Evolutionary conservation across 2,329 filamentous ascomycete species (phyloP).

Genomic region (Myriosclerotinia scirpicola): DNA sequence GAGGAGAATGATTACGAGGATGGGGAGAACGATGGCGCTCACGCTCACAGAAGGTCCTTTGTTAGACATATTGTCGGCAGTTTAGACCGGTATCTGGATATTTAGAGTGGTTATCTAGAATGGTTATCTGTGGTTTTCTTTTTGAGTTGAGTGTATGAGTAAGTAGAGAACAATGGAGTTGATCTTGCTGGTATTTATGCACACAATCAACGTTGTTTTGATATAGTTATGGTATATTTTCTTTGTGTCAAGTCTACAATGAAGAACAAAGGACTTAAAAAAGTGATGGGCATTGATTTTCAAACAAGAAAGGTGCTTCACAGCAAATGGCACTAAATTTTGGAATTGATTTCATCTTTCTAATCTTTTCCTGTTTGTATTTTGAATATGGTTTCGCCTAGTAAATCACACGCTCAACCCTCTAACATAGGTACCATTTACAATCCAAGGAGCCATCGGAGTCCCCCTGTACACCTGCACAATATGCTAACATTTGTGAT

Average conservation of each 20-base stretch:
- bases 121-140: neutral
- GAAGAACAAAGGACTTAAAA: neutral
- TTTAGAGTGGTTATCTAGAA: neutral
- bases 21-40: neutral
- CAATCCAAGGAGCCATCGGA: too few relatives aligned
- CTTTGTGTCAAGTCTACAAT: neutral
- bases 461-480: too few relatives aligned
- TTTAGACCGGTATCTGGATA: neutral
- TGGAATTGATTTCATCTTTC: too few relatives aligned
- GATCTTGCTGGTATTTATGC: neutral
- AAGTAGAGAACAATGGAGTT: neutral
- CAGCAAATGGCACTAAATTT: too few relatives aligned
- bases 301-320: too few relatives aligned
- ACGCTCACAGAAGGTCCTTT: too few relatives aligned
- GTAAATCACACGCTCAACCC: too few relatives aligned
- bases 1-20: neutral
- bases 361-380: too few relatives aligned
- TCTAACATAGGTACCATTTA: too few relatives aligned
- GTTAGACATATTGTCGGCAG: neutral
- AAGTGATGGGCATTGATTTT: too few relatives aligned
- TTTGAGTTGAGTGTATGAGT: neutral
- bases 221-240: neutral
- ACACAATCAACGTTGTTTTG: neutral
- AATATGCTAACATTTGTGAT: too few relatives aligned
- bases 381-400: too few relatives aligned